phyloP scores from a whole-genome alignment of 1,284 basidiomycete genomes.

The Lentinus polychrous region DNA sequence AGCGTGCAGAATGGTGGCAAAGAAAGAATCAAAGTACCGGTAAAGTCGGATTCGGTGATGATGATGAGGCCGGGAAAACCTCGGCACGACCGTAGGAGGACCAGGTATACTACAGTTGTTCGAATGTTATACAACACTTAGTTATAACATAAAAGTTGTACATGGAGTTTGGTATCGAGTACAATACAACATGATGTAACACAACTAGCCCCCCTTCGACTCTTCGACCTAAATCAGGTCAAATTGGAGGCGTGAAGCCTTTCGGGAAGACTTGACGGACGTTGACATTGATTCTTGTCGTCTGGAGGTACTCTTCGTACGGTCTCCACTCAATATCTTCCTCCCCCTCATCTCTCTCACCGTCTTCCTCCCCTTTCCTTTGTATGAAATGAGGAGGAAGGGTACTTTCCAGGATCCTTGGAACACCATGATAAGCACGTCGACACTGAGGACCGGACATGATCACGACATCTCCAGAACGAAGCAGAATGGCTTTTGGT shows the following conservation, averaged over 20 bases:
- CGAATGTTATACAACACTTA: no score
- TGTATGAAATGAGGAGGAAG: constrained; percentile 58
- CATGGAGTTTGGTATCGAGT: no score
- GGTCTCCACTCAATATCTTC: constrained; percentile 42
- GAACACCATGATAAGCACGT: constrained; percentile 86
- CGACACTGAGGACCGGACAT: constrained; percentile 85
- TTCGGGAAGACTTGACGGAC: constrained; percentile 83
- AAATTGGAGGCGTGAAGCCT: constrained; percentile 43
- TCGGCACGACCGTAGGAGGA: no score
- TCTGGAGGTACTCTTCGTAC: constrained; percentile 57
- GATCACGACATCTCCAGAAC: constrained; percentile 85
- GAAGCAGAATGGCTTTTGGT: constrained; percentile 76
- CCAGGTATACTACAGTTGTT: no score
- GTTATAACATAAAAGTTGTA: no score
- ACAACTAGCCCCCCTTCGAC: no score
- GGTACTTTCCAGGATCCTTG: constrained; percentile 76
- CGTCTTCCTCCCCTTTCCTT: constrained; percentile 7
- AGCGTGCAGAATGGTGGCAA: no score
- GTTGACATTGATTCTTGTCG: constrained; percentile 81
- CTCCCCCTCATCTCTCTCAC: constrained; percentile 11
- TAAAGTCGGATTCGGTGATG: no score
- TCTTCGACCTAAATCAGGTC: no score
- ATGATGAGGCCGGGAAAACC: no score
- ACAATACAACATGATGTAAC: no score
- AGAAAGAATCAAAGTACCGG: no score